Evolutionary conservation across 371 early-diverging fungal species (phyloP).

Genomic region (Choanephora cucurbitarum): DNA sequence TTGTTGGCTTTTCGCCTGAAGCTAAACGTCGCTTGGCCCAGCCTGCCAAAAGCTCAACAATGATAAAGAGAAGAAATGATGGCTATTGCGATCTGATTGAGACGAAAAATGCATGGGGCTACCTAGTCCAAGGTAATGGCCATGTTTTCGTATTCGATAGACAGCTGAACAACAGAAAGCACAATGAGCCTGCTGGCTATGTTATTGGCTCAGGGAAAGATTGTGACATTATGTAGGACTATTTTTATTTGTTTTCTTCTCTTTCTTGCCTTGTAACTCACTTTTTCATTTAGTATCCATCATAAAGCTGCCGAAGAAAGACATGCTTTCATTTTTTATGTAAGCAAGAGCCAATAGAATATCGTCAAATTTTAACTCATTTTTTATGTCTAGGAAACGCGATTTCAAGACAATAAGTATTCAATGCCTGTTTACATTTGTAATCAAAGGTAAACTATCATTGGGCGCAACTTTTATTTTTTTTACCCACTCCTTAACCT

Average conservation of each 20-base stretch:
- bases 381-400: constrained; percentile 3
- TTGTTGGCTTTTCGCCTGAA: background rate
- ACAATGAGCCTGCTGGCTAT: constrained; percentile 10
- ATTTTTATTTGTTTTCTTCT: background rate
- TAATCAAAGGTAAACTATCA: constrained; percentile 12
- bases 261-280: background rate
- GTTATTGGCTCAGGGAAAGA: constrained; percentile 6
- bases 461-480: too few relatives aligned
- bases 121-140: constrained; percentile 4
- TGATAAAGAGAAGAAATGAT: background rate
- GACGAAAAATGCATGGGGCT: constrained; percentile 14
- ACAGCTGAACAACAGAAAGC: background rate
- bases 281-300: background rate
- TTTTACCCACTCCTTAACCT: background rate
- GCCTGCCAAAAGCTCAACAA: background rate
- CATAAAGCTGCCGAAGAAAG: background rate
- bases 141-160: constrained; percentile 6
- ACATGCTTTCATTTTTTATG: constrained; percentile 11
- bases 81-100: background rate
- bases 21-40: background rate
- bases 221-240: constrained; percentile 16
- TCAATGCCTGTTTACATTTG: background rate
- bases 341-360: background rate
- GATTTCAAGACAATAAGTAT: background rate
- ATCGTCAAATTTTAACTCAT: background rate